Evolutionary conservation across 176 grass and related monocot species (phyloP).

Genomic region (Ensete glaucum): DNA sequence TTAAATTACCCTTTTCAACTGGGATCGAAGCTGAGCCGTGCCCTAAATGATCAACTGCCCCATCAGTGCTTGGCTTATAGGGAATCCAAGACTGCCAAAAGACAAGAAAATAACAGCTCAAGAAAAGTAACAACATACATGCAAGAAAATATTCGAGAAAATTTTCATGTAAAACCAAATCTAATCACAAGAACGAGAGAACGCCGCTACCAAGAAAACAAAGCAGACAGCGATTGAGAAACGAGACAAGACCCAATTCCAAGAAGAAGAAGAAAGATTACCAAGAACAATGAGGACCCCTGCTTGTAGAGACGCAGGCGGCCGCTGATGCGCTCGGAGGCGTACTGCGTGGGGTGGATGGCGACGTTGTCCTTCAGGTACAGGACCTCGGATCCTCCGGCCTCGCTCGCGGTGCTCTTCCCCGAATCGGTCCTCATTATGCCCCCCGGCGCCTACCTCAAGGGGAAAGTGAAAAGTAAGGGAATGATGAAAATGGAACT

Average conservation of each 20-base stretch:
- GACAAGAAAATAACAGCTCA: no score
- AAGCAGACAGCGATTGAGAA: neutral
- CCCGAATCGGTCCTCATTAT: constrained; percentile 40
- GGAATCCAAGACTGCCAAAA: constrained; percentile 20
- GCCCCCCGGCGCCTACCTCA: constrained; percentile 38
- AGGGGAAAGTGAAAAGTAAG: neutral
- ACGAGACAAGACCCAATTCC: neutral
- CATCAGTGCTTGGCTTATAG: constrained; percentile 15
- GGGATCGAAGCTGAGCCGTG: neutral
- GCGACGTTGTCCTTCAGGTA: constrained; percentile 86
- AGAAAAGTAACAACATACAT: neutral
- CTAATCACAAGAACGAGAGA: neutral
- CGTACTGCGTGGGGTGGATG: constrained; percentile 77
- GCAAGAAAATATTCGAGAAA: no score
- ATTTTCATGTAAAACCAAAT: neutral
- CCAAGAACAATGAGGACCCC: constrained; percentile 64
- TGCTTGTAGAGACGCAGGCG: constrained; percentile 59
- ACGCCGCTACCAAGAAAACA: neutral
- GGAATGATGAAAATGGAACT: neutral
- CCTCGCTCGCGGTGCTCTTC: constrained; percentile 31
- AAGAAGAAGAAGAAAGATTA: constrained; percentile 5
- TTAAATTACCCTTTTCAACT: constrained; percentile 9
- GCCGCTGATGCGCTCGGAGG: constrained; percentile 65
- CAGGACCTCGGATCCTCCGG: constrained; percentile 47
- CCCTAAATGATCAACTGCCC: neutral